phyloP scores from a whole-genome alignment of 2,329 filamentous ascomycete genomes.

The Sclerotinia borealis region DNA sequence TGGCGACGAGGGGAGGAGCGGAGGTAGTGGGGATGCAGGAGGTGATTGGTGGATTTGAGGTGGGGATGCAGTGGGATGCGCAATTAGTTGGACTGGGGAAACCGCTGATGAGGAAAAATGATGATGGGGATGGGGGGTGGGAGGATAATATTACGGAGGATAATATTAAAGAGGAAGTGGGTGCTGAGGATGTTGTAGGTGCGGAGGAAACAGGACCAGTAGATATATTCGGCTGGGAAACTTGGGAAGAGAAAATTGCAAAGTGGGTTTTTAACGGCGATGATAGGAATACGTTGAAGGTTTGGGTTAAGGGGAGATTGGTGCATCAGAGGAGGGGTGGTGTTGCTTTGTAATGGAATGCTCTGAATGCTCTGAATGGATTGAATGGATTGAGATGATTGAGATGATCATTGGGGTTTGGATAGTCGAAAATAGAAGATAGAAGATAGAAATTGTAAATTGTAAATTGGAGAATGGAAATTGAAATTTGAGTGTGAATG shows the following conservation, averaged over 20 bases:
- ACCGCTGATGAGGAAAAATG: background rate
- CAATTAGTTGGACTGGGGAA: constrained; percentile 64
- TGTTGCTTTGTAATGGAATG: too few relatives aligned
- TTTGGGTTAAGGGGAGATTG: constrained; percentile 82
- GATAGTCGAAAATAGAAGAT: background rate
- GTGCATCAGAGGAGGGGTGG: constrained; percentile 56
- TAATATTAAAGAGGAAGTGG: constrained; percentile 33
- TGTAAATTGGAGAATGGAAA: too few relatives aligned
- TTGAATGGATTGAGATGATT: background rate
- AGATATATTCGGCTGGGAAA: constrained; percentile 87
- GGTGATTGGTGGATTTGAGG: constrained; percentile 72
- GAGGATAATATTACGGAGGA: background rate
- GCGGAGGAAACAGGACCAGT: constrained; percentile 54
- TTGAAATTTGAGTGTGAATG: too few relatives aligned
- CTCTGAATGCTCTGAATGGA: too few relatives aligned
- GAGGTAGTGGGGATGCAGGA: constrained; percentile 67
- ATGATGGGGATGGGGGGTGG: background rate
- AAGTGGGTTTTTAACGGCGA: constrained; percentile 96
- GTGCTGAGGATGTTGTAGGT: constrained; percentile 35
- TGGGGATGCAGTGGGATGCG: constrained; percentile 86
- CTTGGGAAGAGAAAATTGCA: constrained; percentile 75
- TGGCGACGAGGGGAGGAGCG: constrained; percentile 85
- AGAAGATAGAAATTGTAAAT: too few relatives aligned
- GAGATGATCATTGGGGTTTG: background rate
- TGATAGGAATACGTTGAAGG: constrained; percentile 79